Percentiles rank a stretch among this genome's conserved stretches.
phyloP scores from a whole-genome alignment of 2,329 filamentous ascomycete species.

The Trichoderma sp. region DNA sequence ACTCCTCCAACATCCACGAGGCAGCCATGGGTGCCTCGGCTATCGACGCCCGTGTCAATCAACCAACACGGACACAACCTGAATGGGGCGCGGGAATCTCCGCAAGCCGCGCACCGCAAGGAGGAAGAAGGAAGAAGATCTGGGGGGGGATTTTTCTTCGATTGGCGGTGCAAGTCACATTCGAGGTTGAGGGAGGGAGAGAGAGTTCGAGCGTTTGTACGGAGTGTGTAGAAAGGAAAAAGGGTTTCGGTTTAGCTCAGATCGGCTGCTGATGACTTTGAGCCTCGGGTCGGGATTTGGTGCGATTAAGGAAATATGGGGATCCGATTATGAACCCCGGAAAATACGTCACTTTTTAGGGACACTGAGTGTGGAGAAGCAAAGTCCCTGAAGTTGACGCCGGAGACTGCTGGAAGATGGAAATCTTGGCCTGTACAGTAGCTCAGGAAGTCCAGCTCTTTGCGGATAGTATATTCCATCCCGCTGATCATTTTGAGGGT shows the following conservation, averaged over 20 bases:
- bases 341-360: neutral
- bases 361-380: neutral
- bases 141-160: neutral
- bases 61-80: neutral
- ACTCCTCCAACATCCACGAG: slow-evolving; percentile 23
- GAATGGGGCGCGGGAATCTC: neutral
- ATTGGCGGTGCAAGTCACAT: neutral
- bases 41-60: slow-evolving; percentile 3
- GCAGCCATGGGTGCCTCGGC: slow-evolving; percentile 23
- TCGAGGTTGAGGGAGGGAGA: neutral
- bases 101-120: neutral
- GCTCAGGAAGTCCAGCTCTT: neutral
- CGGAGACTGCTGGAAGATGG: neutral
- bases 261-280: slow-evolving; percentile 9
- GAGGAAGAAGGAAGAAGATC: neutral
- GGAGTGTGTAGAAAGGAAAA: neutral
- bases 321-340: neutral
- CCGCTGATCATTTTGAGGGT: neutral
- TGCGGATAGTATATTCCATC: neutral
- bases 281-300: slow-evolving; percentile 2
- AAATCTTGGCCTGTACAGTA: neutral
- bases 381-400: neutral
- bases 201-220: neutral
- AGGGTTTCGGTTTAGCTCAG: neutral
- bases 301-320: neutral